Conservation (phyloP, 1,284 basidiomycete species). For the Ceraceosorus guamensis region DNA sequence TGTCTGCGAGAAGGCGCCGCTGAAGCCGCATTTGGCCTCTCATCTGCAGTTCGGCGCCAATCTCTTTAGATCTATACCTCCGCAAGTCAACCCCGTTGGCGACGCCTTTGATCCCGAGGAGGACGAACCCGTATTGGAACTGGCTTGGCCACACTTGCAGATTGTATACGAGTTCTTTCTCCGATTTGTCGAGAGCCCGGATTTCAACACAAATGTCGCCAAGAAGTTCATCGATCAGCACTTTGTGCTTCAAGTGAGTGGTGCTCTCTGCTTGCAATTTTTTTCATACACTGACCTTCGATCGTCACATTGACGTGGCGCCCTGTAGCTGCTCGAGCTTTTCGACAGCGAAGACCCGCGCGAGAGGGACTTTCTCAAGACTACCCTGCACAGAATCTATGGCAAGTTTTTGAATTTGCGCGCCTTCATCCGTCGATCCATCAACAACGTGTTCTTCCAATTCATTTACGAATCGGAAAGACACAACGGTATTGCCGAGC, state of each 20-base stretch:
- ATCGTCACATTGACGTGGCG: neutral
- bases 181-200: slow-evolving; percentile 92
- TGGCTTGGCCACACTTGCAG: slow-evolving; percentile 98
- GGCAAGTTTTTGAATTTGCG: slow-evolving; percentile 98
- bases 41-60: slow-evolving; percentile 59
- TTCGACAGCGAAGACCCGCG: slow-evolving; percentile 99
- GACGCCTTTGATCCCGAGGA: slow-evolving; percentile 99
- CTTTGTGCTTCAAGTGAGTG: slow-evolving; percentile 69
- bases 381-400: slow-evolving; percentile 96
- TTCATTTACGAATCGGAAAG: slow-evolving; percentile 98
- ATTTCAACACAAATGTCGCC: slow-evolving; percentile 96
- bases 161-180: slow-evolving; percentile 99
- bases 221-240: slow-evolving; percentile 95
- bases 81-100: slow-evolving; percentile 93
- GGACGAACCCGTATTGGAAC: slow-evolving; percentile 95
- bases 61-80: slow-evolving; percentile 98
- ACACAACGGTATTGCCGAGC: slow-evolving; percentile 97
- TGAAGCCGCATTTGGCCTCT: neutral
- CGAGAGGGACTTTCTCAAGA: slow-evolving; percentile 98
- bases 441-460: slow-evolving; percentile 99
- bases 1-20: no score
- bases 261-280: neutral
- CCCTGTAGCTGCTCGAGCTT: slow-evolving; percentile 73
- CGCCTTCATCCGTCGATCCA: slow-evolving; percentile 95
- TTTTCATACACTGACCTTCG: neutral